Evolutionary conservation across 768 basidiomycete species (phyloP).

Genomic region (Russula sp.): DNA sequence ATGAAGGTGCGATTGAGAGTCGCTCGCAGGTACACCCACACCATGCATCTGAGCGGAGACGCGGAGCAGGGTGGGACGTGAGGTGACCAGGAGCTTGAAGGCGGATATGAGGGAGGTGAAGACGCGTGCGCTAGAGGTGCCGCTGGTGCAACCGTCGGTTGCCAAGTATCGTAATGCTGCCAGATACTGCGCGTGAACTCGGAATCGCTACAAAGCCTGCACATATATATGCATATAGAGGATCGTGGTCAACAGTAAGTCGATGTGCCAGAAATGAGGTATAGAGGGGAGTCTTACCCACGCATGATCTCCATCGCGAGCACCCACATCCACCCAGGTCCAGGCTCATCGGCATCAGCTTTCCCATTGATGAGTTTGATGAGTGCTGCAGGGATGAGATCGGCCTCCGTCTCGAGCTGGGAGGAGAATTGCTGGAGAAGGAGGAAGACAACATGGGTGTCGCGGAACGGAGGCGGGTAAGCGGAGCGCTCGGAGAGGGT

Average conservation of each 20-base stretch:
- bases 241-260: too few species aligned
- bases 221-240: too few species aligned
- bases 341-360: neutral
- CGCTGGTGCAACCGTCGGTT: too few species aligned
- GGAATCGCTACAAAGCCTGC: too few species aligned
- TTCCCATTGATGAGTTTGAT: slow-evolving; percentile 19
- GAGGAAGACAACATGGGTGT: slow-evolving; percentile 90
- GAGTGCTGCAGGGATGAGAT: slow-evolving; percentile 36
- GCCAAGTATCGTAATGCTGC: too few species aligned
- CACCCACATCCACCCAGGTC: slow-evolving; percentile 30
- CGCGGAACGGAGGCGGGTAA: slow-evolving; percentile 85
- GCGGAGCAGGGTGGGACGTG: slow-evolving; percentile 85
- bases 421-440: slow-evolving; percentile 86
- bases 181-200: too few species aligned
- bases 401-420: slow-evolving; percentile 76
- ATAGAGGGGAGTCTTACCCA: slow-evolving; percentile 10
- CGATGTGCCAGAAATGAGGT: neutral
- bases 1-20: slow-evolving; percentile 42
- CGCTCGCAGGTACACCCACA: too few species aligned
- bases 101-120: too few species aligned
- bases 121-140: too few species aligned
- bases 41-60: slow-evolving; percentile 80
- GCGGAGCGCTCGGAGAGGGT: slow-evolving; percentile 48
- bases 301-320: slow-evolving; percentile 30
- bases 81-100: slow-evolving; percentile 88